Evolutionary conservation across 495 filamentous ascomycete genomes (phyloP).

Genomic region (Recurvomyces mirabilis): DNA sequence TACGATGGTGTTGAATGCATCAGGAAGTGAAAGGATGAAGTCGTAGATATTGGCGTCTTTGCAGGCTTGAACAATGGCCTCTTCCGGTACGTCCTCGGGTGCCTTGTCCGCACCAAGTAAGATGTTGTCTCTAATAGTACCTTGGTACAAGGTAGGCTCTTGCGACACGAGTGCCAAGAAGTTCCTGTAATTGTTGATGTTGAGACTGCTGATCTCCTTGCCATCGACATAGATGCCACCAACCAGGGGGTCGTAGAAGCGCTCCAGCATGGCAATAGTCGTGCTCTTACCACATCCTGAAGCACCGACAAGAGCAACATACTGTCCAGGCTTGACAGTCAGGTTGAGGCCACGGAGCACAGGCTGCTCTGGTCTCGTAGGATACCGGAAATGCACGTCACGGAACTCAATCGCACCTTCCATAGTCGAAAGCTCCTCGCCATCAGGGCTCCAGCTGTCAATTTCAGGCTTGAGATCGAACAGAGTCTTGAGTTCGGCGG

Average conservation of each 20-base stretch:
- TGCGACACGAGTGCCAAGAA: slow-evolving; percentile 74
- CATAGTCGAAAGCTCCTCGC: slow-evolving; percentile 45
- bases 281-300: slow-evolving; percentile 54
- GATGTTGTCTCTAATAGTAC: slow-evolving; percentile 74
- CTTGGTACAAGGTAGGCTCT: slow-evolving; percentile 79
- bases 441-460: slow-evolving; percentile 71
- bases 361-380: slow-evolving; percentile 57
- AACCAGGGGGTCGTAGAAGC: slow-evolving; percentile 59
- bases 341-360: slow-evolving; percentile 35
- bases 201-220: slow-evolving; percentile 59
- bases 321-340: slow-evolving; percentile 45
- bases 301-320: slow-evolving; percentile 49
- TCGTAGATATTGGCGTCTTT: slow-evolving; percentile 87
- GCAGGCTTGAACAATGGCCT: slow-evolving; percentile 61
- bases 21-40: slow-evolving; percentile 62
- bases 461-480: slow-evolving; percentile 69
- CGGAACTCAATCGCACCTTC: slow-evolving; percentile 46
- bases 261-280: slow-evolving; percentile 48
- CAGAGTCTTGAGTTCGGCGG: slow-evolving; percentile 60
- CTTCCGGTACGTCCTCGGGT: slow-evolving; percentile 51
- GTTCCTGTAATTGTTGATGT: slow-evolving; percentile 65
- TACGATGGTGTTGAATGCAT: slow-evolving; percentile 32
- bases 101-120: slow-evolving; percentile 50
- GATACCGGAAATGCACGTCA: slow-evolving; percentile 46
- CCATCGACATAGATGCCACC: slow-evolving; percentile 65